Evolutionary conservation across 495 filamentous ascomycete species (phyloP), one percentile per base, ranked within the genome.

Genomic region (Cladorrhinum samala): DNA sequence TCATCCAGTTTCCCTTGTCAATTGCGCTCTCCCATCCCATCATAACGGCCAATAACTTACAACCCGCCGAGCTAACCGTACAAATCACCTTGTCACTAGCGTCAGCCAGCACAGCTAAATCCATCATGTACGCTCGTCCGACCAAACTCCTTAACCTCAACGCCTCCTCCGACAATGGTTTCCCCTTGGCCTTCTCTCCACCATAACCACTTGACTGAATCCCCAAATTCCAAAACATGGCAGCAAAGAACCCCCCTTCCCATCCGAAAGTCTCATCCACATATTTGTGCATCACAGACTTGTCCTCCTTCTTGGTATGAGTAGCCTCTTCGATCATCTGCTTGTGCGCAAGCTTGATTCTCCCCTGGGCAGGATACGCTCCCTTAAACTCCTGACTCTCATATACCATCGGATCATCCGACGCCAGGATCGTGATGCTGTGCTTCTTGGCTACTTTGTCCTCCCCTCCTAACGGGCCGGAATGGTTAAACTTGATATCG

Each of bases 21-120:
- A 88, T 69, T 19, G 77, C 83, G 4, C 68, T 75, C 17, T 88
- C 83, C 87, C 87, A 90, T 1, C 86, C 86, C 84, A 89, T 82
- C 76, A 89, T 83, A 45, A 91, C 85, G 18, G 80, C 87, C 44
- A 91, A 55, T 44, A 91, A 40, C 20, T 83, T 69, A 59, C 87
- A 91, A 2, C 80, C 82, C 55, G 77, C 74, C 46, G 80, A 75
- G 45, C 81, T 83, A 25, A 85, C 83, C 9, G 79, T 82, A 58
- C 85, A 89, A 2, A 89, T 75, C 13, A 88, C 72, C 11, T 63
- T 73, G 60, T 86, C 83, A 44, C 81, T 83, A 33, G 69, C 71
- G 25, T 68, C 65, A 5, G 80, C 81, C 20, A 91, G 61, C 23
- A 89, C 83, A 17, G 81, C 78, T 44, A 91, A 59, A 63, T 91